Evolutionary conservation across 2,329 filamentous ascomycete genomes (phyloP), one percentile per base, ranked within the genome.

Genomic region (Colletotrichum musae): DNA sequence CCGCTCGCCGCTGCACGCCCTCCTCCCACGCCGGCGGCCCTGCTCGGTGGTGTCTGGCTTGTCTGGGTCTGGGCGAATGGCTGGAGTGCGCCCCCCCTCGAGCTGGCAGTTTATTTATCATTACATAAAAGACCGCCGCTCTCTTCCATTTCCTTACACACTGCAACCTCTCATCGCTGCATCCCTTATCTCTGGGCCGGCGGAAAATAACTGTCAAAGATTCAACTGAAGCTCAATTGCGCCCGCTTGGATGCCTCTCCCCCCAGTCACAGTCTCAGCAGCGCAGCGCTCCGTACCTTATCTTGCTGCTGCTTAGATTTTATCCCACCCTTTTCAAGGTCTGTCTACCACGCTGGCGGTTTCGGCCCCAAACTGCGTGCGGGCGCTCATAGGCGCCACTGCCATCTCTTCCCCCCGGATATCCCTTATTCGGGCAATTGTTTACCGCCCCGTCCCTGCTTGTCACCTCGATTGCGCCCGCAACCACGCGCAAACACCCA

Each of bases 291-390:
- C 64, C 59, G 68, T 72, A 70, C 71, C 69, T 71, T 72, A 72
- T 72, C 69, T 72, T 63, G 68, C 71, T 58, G 60, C 71, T 71
- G 68, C 61, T 56, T 68, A 71, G 69, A 71, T 71, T 71, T 68
- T 50, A 64, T 52, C 5, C 80, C 58, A 54, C 65, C 61, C 43
- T 59, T 54, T 57, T n/a, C 64, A 47, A 47, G 65, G 88, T 60
- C 85, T 84, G 21, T 87, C 86, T 64, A 71, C 69, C 71, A 68
- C 52, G 43, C 54, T 69, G 58, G 52, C 61, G 68, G 68, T 69
- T 69, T 70, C 66, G 66, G 65, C 65, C 69, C 69, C 41, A 43
- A 69, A 65, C 64, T 67, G 62, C 57, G 69, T 72, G 71, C 69
- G 71, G 71, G 71, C 71, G 71, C 71, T 71, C 61, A 53, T 76